Evolutionary conservation across 2,329 filamentous ascomycete genomes (phyloP).

Genomic region (Paraphoma chrysanthemicola): DNA sequence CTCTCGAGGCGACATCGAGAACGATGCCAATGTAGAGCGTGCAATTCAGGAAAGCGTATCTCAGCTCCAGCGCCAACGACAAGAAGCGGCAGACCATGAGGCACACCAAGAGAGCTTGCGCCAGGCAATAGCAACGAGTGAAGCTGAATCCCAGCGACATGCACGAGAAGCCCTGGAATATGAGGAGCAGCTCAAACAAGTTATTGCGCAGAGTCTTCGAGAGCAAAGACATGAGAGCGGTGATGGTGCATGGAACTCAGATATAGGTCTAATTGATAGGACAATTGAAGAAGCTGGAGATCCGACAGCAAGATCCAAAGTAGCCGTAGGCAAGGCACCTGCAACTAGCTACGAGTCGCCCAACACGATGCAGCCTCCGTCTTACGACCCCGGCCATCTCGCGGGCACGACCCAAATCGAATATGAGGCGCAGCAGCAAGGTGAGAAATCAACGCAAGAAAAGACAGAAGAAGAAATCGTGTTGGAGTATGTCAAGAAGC

Average conservation of each 20-base stretch:
- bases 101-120: slow-evolving; percentile 18
- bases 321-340: not conserved
- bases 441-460: slow-evolving; percentile 42
- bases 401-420: slow-evolving; percentile 18
- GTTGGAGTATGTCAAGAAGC: slow-evolving; percentile 78
- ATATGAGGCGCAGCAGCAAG: slow-evolving; percentile 43
- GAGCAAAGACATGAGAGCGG: not conserved
- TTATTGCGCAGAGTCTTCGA: slow-evolving; percentile 8
- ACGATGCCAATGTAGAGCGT: not conserved
- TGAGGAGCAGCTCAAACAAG: slow-evolving; percentile 4
- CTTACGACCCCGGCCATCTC: slow-evolving; percentile 15
- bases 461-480: slow-evolving; percentile 73
- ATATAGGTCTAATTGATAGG: no score
- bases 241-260: not conserved
- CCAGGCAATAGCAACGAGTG: slow-evolving; percentile 21
- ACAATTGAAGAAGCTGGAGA: not conserved
- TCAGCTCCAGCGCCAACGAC: slow-evolving; percentile 14
- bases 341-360: not conserved
- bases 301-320: not conserved
- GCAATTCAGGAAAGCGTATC: slow-evolving; percentile 2
- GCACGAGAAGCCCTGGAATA: slow-evolving; percentile 7
- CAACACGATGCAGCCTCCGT: not conserved
- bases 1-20: not conserved
- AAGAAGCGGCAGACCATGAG: slow-evolving; percentile 14
- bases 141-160: slow-evolving; percentile 8